Base-by-base conservation (phyloP, 83 land plant genomes). In the Picea engelmannii region DNA sequence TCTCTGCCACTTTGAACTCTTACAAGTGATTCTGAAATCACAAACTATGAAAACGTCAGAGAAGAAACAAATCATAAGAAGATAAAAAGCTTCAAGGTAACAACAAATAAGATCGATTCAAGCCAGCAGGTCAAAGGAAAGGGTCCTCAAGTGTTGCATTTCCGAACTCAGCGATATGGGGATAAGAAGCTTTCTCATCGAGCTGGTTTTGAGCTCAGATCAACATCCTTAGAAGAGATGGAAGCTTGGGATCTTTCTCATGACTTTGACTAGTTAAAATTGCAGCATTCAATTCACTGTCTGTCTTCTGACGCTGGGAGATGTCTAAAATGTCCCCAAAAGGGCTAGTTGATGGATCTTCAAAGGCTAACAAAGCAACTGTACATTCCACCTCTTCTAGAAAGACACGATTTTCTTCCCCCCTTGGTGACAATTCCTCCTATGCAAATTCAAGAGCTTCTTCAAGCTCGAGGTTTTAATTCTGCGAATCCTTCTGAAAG, bases 221-320 rank as follows among this genome's bases (percentile, higher is more conserved):
- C 81, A 97, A 80, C 98, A 93, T 95, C 87, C 95, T 97, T 78
- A 95, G 68, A 81, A 97, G 85, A 81, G 91, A 90, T 76, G 98
- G 96, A 49, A 97, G 91, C 86, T 95, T 97, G 69, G 99, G 99
- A 82, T 97, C 99, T 95, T 97, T 97, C 84, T 97, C 99, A 85
- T 93, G 98, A 84, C 96, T 97, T 78, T 97, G 99, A 84, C 99
- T 97, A 2, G 98, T 92, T 24, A 97, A 91, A 81, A 97, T 97
- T 73, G 99, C 31, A 27, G 31, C 31, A 27, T 27, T 27, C 31
- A 27, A 27, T 27, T 27, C 31, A 27, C 31, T 27, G 31, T 27
- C 31, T 27, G 1, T 27, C 31, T 27, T 27, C 0, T 27, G 31
- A 27, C 31, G 1, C 31, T 27, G n/a, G n/a, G n/a, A n/a, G n/a